Percentiles rank a stretch among this genome's conserved stretches.
Evolutionary conservation across 2,329 filamentous ascomycete species (phyloP).

Genomic region (Lachnellula subtilissima): DNA sequence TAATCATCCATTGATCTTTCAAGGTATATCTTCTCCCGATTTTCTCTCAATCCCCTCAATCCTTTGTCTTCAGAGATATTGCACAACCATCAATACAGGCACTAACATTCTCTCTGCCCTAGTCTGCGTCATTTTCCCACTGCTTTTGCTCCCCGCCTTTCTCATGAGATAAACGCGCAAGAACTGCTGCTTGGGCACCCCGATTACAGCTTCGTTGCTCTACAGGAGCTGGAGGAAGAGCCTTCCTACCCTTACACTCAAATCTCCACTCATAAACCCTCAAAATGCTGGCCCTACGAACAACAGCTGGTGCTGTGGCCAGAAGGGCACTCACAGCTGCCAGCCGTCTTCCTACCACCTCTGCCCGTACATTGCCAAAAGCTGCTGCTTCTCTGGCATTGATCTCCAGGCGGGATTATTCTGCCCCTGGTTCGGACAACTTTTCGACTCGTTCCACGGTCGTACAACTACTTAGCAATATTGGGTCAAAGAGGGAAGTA

Average conservation of each 20-base stretch:
- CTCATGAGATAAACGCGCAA: slow-evolving; percentile 23
- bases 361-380: slow-evolving; percentile 25
- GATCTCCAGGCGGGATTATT: slow-evolving; percentile 26
- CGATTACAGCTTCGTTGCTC: slow-evolving; percentile 21
- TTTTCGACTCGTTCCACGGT: slow-evolving; percentile 67
- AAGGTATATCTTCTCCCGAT: slow-evolving; percentile 10
- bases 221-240: slow-evolving; percentile 24
- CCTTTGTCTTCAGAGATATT: neutral
- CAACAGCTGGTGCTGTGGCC: slow-evolving; percentile 26
- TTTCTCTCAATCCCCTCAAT: neutral
- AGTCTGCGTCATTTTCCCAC: slow-evolving; percentile 25
- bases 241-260: slow-evolving; percentile 1
- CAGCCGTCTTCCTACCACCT: slow-evolving; percentile 21
- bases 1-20: slow-evolving; percentile 11
- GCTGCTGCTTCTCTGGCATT: slow-evolving; percentile 25
- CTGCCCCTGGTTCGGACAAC: slow-evolving; percentile 27
- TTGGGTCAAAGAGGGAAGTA: slow-evolving; percentile 92
- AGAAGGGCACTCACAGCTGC: slow-evolving; percentile 27
- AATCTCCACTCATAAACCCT: slow-evolving; percentile 21
- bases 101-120: neutral
- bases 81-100: neutral
- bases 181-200: slow-evolving; percentile 22
- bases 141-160: slow-evolving; percentile 22
- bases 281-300: slow-evolving; percentile 32
- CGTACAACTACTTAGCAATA: slow-evolving; percentile 87